A percentile compares a stretch with the other conserved stretches of the same genome.
These are phyloP conservation scores for Fagus sylvatica DNA, from an alignment of 306 rosid species.

Conservation along the genomic window DNA sequence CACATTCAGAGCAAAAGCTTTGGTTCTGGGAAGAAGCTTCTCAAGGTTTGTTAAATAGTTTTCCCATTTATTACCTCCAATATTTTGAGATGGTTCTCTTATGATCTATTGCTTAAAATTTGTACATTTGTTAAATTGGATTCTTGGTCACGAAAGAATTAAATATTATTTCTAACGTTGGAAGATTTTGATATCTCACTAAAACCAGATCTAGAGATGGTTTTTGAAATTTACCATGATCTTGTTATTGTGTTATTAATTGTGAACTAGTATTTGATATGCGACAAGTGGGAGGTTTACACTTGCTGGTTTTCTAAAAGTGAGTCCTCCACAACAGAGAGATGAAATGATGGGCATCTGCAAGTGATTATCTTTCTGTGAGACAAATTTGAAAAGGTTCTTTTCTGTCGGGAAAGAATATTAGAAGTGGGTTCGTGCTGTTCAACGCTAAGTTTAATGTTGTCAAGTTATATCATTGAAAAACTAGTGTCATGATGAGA, in stretches of 20 bases:
- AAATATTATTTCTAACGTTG: background rate
- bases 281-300: background rate
- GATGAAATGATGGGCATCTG: background rate
- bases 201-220: background rate
- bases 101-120: background rate
- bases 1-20: slow-evolving; percentile 74
- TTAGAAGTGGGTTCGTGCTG: background rate
- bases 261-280: background rate
- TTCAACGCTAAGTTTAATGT: background rate
- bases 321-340: background rate
- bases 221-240: background rate
- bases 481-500: background rate
- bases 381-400: background rate
- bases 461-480: background rate
- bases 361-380: background rate
- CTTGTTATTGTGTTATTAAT: background rate
- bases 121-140: background rate
- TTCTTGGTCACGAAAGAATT: background rate
- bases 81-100: slow-evolving; percentile 1
- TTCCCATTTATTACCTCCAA: background rate
- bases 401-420: background rate
- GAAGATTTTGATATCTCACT: background rate
- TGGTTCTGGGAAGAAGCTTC: slow-evolving; percentile 49
- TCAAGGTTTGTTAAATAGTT: slow-evolving; percentile 49
- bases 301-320: background rate